phyloP scores from a whole-genome alignment of 2,329 filamentous ascomycete species.

The Hypoxylon sp. region DNA sequence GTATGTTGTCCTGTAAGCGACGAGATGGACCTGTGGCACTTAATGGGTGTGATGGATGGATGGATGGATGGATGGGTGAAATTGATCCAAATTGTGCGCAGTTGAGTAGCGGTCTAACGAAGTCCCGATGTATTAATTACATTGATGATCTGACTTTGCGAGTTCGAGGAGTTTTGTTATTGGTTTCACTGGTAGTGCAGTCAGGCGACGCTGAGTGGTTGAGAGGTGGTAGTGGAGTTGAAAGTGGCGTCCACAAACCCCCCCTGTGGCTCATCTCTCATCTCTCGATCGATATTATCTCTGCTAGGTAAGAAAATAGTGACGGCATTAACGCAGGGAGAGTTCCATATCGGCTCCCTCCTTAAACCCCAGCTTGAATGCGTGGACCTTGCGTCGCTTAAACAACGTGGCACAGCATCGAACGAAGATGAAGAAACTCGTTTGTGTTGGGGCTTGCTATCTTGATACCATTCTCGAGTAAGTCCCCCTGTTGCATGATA shows the following conservation, averaged over 20 bases:
- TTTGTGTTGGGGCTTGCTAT: conserved; percentile 77
- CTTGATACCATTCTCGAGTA: conserved; percentile 77
- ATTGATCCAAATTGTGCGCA: conserved; percentile 22
- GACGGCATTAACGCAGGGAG: conserved; percentile 19
- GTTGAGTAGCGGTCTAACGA: conserved; percentile 40
- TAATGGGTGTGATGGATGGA: conserved; percentile 22
- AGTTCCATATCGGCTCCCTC: conserved; percentile 17
- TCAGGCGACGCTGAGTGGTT: conserved; percentile 11
- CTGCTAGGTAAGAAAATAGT: conserved; percentile 1
- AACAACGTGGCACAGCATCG: conserved; percentile 40
- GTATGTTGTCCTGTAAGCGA: conserved; percentile 32
- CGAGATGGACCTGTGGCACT: conserved; percentile 27
- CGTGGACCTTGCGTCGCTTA: conserved; percentile 28
- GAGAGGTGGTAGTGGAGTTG: conserved; percentile 8
- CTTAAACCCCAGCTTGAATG: conserved; percentile 12
- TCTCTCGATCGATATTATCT: conserved; percentile 16
- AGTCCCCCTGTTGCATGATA: conserved; percentile 47
- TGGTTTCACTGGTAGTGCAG: conserved; percentile 21
- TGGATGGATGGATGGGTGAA: conserved; percentile 10
- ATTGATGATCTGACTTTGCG: conserved; percentile 12
- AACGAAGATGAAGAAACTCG: conserved; percentile 65
- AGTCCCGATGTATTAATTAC: conserved; percentile 33
- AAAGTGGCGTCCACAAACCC: conserved; percentile 21
- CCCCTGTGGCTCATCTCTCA: conserved; percentile 32
- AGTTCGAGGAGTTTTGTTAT: conserved; percentile 17